These are phyloP conservation scores for Fusarium torreyae DNA, from an alignment of 2,329 filamentous ascomycete species.

Conservation along the genomic window DNA sequence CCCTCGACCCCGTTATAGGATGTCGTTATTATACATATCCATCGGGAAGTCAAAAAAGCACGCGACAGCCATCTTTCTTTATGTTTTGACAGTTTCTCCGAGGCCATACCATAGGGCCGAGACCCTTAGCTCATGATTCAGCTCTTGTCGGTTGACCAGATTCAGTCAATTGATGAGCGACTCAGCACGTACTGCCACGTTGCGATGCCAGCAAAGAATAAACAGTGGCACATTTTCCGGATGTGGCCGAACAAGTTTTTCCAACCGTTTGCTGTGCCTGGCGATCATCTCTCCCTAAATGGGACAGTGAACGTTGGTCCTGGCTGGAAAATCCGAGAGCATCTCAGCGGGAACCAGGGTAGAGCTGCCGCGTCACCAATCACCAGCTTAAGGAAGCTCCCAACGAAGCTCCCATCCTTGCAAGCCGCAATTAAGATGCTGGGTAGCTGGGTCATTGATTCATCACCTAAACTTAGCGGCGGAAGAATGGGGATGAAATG, in stretches of 20 bases:
- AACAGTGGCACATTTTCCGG: slow-evolving; percentile 8
- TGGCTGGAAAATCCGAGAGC: slow-evolving; percentile 12
- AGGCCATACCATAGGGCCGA: slow-evolving; percentile 3
- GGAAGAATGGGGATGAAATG: slow-evolving; percentile 6
- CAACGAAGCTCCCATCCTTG: slow-evolving; percentile 35
- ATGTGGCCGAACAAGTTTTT: slow-evolving; percentile 32
- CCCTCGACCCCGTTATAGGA: slow-evolving; percentile 11
- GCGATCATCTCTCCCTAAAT: slow-evolving; percentile 38
- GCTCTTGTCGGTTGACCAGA: slow-evolving; percentile 9
- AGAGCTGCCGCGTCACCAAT: slow-evolving; percentile 46
- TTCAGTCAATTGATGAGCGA: slow-evolving; percentile 10
- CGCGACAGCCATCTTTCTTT: slow-evolving; percentile 26
- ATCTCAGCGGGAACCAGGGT: slow-evolving; percentile 39
- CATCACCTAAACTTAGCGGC: slow-evolving; percentile 19
- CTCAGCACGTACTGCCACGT: slow-evolving; percentile 33
- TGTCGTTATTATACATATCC: slow-evolving; percentile 28
- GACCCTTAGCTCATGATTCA: slow-evolving; percentile 26
- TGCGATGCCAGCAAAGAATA: slow-evolving; percentile 34
- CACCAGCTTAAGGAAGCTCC: slow-evolving; percentile 22
- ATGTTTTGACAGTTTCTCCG: slow-evolving; percentile 3
- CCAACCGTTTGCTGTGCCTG: slow-evolving; percentile 36
- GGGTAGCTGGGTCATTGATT: slow-evolving; percentile 10
- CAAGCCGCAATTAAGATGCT: slow-evolving; percentile 16
- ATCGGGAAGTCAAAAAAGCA: slow-evolving; percentile 33
- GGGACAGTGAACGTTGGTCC: slow-evolving; percentile 11